These are phyloP conservation scores for Globisporangium iwayamae DNA, from an alignment of 352 stramenopile species.

Conservation along the genomic window DNA sequence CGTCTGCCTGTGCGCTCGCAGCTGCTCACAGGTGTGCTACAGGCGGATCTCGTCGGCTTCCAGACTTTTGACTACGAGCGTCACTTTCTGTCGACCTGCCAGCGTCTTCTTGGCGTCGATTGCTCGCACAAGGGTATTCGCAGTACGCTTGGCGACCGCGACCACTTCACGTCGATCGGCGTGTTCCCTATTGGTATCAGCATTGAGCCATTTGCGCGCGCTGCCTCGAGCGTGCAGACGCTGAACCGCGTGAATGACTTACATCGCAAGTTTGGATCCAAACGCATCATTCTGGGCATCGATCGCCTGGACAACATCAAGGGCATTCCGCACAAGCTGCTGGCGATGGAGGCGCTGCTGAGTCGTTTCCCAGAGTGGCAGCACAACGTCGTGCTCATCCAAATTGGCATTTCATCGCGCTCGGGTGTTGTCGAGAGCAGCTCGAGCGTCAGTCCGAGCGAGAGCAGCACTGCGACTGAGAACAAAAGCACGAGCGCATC, in stretches of 20 bases:
- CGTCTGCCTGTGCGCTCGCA: conserved; percentile 76
- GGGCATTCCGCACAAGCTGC: conserved; percentile 86
- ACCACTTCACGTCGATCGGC: conserved; percentile 87
- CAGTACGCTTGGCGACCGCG: conserved; percentile 56
- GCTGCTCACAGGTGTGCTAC: conserved; percentile 72
- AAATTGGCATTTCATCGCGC: conserved; percentile 94
- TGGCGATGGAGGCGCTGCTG: conserved; percentile 86
- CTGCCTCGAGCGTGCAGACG: conserved; percentile 48
- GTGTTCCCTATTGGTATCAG: conserved; percentile 87
- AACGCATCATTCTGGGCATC: conserved; percentile 81
- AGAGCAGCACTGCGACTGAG: conserved; percentile 13
- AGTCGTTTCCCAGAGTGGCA: conserved; percentile 88
- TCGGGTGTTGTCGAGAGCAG: conserved; percentile 33
- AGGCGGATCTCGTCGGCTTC: conserved; percentile 82
- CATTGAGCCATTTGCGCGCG: conserved; percentile 74
- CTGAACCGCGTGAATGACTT: conserved; percentile 68
- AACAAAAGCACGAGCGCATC: conserved; percentile 5
- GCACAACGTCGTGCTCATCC: conserved; percentile 93
- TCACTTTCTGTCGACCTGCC: conserved; percentile 83
- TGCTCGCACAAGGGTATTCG: conserved; percentile 76
- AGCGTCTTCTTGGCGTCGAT: conserved; percentile 67
- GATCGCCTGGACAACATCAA: conserved; percentile 89
- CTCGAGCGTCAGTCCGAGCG: neutral
- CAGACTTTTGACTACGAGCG: conserved; percentile 90
- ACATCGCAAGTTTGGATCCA: conserved; percentile 73